These are phyloP conservation scores for Globisporangium rhizosaccharum DNA, from an alignment of 352 stramenopile genomes.

Conservation along the genomic window DNA sequence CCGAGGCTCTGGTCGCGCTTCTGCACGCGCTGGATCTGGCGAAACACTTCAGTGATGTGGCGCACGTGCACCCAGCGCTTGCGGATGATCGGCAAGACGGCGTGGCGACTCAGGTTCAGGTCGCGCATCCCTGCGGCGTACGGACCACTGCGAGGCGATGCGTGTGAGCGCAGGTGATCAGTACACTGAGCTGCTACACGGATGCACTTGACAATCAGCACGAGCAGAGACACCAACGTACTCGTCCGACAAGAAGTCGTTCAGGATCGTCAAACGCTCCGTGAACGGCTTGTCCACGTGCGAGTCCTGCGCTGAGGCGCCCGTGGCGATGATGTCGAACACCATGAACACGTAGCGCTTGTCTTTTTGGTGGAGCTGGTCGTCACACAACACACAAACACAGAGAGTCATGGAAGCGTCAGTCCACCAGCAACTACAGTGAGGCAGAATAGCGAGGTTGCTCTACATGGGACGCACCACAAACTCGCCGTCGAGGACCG, in stretches of 20 bases:
- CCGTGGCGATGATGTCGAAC: constrained; percentile 88
- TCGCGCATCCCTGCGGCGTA: constrained; percentile 65
- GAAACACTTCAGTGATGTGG: constrained; percentile 81
- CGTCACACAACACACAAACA: constrained; percentile 8
- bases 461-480: constrained; percentile 43
- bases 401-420: background rate
- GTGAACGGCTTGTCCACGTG: constrained; percentile 80
- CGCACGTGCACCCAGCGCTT: constrained; percentile 81
- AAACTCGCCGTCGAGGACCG: constrained; percentile 86
- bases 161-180: background rate
- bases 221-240: constrained; percentile 20
- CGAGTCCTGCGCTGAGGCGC: constrained; percentile 55
- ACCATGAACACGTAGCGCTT: constrained; percentile 87
- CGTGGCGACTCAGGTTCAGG: constrained; percentile 55
- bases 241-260: constrained; percentile 83
- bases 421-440: background rate
- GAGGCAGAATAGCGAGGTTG: background rate
- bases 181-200: background rate
- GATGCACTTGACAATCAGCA: background rate
- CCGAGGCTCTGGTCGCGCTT: constrained; percentile 75
- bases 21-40: constrained; percentile 69
- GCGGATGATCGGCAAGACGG: constrained; percentile 68
- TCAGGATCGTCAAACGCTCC: constrained; percentile 72
- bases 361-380: constrained; percentile 73
- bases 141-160: constrained; percentile 33